phyloP scores from a whole-genome alignment of 768 basidiomycete genomes.

The Kwoniella dendrophila region DNA sequence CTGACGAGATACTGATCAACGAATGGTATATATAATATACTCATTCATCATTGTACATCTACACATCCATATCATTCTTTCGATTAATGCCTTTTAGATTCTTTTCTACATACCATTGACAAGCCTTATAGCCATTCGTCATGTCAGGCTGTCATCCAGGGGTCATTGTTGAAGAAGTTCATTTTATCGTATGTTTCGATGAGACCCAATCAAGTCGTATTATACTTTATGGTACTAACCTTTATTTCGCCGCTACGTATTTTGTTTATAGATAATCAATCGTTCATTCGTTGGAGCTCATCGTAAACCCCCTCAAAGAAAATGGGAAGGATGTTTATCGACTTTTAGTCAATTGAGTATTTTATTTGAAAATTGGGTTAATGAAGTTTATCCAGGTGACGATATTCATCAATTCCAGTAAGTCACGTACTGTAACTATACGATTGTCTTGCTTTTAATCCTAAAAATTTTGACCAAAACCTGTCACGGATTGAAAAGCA shows the following conservation, averaged over 20 bases:
- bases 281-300: conserved; percentile 2
- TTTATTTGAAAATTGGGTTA: conserved; percentile 5
- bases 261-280: not conserved
- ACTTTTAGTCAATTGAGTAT: not conserved
- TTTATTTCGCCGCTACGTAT: not conserved
- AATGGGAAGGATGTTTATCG: not conserved
- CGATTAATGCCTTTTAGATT: not conserved
- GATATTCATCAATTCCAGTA: conserved; percentile 10
- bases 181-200: not conserved
- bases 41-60: not conserved
- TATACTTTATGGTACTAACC: not conserved
- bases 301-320: not conserved
- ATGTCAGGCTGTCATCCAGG: conserved; percentile 8
- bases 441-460: no score
- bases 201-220: not conserved
- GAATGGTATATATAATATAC: no score
- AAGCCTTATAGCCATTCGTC: not conserved
- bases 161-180: conserved; percentile 2
- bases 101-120: not conserved
- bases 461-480: no score
- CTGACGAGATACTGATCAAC: no score
- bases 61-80: not conserved
- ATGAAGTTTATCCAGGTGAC: conserved; percentile 4
- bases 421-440: not conserved
- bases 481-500: no score